phyloP scores from a whole-genome alignment of 163 green algal species.

The Scenedesmus sp. region DNA sequence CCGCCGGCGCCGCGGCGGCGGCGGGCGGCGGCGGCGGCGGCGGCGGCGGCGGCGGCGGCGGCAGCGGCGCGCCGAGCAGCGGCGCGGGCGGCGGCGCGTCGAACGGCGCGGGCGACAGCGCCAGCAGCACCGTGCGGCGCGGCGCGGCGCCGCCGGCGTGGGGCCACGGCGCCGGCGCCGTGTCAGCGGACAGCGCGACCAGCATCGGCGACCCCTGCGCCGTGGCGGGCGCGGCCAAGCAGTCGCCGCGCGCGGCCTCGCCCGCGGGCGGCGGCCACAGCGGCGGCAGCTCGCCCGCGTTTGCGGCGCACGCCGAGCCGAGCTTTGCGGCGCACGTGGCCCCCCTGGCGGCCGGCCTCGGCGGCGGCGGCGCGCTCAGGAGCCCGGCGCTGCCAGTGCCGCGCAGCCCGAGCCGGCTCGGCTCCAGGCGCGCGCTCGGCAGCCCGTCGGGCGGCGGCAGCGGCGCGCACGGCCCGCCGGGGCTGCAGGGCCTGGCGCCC shows the following conservation, averaged over 20 bases:
- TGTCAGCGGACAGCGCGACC: neutral
- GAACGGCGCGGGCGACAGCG: too few species aligned
- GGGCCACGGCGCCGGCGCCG: too few species aligned
- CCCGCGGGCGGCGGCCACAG: neutral
- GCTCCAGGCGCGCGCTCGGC: neutral
- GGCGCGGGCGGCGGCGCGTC: too few species aligned
- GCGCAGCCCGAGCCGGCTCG: neutral
- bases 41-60: neutral
- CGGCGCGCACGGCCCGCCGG: too few species aligned
- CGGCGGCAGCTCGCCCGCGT: neutral
- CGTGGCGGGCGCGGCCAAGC: too few species aligned
- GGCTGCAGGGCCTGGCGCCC: neutral
- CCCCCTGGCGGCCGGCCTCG: neutral
- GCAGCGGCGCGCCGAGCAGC: neutral
- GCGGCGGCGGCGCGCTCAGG: conserved; percentile 1
- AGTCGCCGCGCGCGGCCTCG: neutral
- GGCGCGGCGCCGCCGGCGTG: too few species aligned
- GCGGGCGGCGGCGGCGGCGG: neutral
- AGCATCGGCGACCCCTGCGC: neutral
- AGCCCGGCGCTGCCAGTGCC: too few species aligned
- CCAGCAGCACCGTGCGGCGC: too few species aligned
- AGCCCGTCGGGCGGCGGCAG: too few species aligned
- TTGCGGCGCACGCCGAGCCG: neutral
- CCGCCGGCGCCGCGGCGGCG: neutral
- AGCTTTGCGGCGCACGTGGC: neutral